Conservation (phyloP, 306 rosid species). For the barrel medic (Medicago truncatula) region MtrunA17r5.0-ANR NC_053045.1:53839501-53840000, state of each 20-base stretch:
- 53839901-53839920: neutral
- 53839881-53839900: conserved; percentile 38
- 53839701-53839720: conserved; percentile 40
- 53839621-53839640: conserved; percentile 20
- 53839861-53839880: conserved; percentile 12
- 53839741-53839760: conserved; percentile 14
- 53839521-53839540: neutral
- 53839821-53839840: conserved; percentile 14
- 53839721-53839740: conserved; percentile 39
- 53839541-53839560: conserved; percentile 23
- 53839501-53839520: conserved; percentile 5
- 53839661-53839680: conserved; percentile 2
- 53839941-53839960: neutral
- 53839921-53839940: neutral
- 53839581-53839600: conserved; percentile 27
- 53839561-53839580: conserved; percentile 15
- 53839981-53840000: too few relatives aligned
- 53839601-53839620: conserved; percentile 17
- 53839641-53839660: conserved; percentile 15
- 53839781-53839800: conserved; percentile 41
- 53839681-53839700: conserved; percentile 1
- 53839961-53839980: neutral
- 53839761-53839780: conserved; percentile 31
- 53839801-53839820: conserved; percentile 25
- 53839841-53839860: conserved; percentile 18